These are phyloP conservation scores for Rubia peregrina DNA, from an alignment of 305 asterid genomes.

Conservation along the genomic window DNA sequence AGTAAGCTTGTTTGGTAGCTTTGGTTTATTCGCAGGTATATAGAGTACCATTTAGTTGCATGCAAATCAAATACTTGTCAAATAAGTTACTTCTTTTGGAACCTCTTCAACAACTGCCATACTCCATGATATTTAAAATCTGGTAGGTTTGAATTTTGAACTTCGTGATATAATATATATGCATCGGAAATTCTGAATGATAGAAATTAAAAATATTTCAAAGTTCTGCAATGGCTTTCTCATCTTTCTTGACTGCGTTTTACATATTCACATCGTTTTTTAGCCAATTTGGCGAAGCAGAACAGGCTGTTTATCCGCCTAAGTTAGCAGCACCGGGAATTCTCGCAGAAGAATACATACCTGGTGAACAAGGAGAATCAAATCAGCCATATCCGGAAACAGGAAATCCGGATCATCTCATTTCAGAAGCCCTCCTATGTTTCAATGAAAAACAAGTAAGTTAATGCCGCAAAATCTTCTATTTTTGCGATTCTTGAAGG, in stretches of 20 bases:
- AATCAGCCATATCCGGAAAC: constrained; percentile 7
- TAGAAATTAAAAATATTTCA: not conserved
- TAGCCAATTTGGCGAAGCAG: constrained; percentile 36
- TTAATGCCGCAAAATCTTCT: not conserved
- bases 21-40: not conserved
- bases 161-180: not conserved
- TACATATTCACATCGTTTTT: constrained; percentile 25
- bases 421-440: constrained; percentile 55
- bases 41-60: not conserved
- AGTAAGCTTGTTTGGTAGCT: constrained; percentile 13
- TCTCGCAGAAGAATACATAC: constrained; percentile 46
- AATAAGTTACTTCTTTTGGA: constrained; percentile 4
- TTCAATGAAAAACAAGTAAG: constrained; percentile 53
- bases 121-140: constrained; percentile 11
- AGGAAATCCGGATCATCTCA: constrained; percentile 34
- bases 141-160: constrained; percentile 18
- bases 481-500: not conserved
- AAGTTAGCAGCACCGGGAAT: constrained; percentile 62
- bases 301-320: constrained; percentile 24
- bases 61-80: not conserved
- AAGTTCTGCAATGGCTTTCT: constrained; percentile 34
- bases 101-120: not conserved
- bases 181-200: not conserved
- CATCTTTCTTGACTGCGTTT: constrained; percentile 22
- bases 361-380: constrained; percentile 34